Evolutionary conservation across 805 yeast species (phyloP).

Genomic region (Blastobotrys robertii): DNA sequence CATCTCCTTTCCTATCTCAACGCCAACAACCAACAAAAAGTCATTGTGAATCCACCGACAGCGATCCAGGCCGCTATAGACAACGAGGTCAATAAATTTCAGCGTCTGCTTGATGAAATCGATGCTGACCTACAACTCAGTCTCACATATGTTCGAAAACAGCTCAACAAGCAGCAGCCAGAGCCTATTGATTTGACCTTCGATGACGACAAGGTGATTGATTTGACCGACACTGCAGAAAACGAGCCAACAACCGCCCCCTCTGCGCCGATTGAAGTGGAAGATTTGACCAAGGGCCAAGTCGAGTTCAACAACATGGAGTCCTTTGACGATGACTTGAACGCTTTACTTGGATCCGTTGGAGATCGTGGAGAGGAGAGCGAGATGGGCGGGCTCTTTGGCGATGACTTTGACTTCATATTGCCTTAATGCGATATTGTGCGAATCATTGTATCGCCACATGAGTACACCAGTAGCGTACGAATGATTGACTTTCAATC

Average conservation of each 20-base stretch:
- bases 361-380: constrained; percentile 8
- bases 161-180: not conserved
- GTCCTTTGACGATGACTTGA: constrained; percentile 12
- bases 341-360: constrained; percentile 10
- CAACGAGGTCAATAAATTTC: constrained; percentile 11
- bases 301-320: constrained; percentile 1
- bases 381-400: constrained; percentile 20
- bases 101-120: constrained; percentile 13
- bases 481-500: no score
- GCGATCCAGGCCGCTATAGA: constrained; percentile 15
- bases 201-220: constrained; percentile 4
- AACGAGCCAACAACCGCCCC: no score
- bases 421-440: constrained; percentile 3
- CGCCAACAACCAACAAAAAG: constrained; percentile 10
- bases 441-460: no score
- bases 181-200: constrained; percentile 1
- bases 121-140: constrained; percentile 16
- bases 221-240: constrained; percentile 3
- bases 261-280: not conserved
- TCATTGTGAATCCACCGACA: constrained; percentile 19
- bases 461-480: no score
- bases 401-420: constrained; percentile 22
- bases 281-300: constrained; percentile 1
- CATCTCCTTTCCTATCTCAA: constrained; percentile 10
- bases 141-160: constrained; percentile 3